Conservation (phyloP, 2,329 filamentous ascomycete genomes). For the Pseudocercospora macadamiae region DNA sequence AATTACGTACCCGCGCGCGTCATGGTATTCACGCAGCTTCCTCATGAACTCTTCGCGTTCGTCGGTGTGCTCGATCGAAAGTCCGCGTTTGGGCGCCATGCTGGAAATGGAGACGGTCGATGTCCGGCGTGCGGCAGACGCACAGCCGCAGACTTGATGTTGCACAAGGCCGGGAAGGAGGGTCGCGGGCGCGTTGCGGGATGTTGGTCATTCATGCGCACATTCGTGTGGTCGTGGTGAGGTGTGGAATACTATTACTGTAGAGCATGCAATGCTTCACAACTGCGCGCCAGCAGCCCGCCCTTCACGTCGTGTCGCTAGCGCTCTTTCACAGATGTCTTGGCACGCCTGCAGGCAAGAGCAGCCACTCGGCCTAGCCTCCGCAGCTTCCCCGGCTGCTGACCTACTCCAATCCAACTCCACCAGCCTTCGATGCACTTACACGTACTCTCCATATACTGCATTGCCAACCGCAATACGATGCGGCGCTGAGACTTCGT, state of each 20-base stretch:
- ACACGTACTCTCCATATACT: not conserved
- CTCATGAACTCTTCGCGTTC: conserved; percentile 81
- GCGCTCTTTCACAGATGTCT: too few relatives aligned
- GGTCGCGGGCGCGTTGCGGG: not conserved
- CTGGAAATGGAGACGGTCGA: conserved; percentile 7
- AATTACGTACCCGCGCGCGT: conserved; percentile 67
- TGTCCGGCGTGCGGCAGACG: conserved; percentile 16
- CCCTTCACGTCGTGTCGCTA: conserved; percentile 5
- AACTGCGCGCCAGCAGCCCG: too few relatives aligned
- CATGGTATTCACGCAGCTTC: conserved; percentile 72
- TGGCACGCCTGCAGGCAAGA: too few relatives aligned
- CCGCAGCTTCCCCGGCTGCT: too few relatives aligned
- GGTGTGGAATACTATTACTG: too few relatives aligned
- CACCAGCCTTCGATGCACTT: too few relatives aligned
- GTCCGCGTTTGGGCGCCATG: conserved; percentile 52
- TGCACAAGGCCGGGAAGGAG: conserved; percentile 10
- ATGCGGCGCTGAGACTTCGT: not conserved
- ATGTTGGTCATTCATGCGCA: conserved; percentile 8
- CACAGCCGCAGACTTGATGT: conserved; percentile 11
- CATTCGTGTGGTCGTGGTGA: not conserved
- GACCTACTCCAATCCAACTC: too few relatives aligned
- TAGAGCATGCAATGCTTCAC: too few relatives aligned
- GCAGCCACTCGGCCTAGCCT: too few relatives aligned
- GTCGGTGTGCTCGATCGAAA: conserved; percentile 52
- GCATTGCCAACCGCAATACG: conserved; percentile 3